Conservation (phyloP, 2,329 filamentous ascomycete species). For the Aspergillus sp. region DNA sequence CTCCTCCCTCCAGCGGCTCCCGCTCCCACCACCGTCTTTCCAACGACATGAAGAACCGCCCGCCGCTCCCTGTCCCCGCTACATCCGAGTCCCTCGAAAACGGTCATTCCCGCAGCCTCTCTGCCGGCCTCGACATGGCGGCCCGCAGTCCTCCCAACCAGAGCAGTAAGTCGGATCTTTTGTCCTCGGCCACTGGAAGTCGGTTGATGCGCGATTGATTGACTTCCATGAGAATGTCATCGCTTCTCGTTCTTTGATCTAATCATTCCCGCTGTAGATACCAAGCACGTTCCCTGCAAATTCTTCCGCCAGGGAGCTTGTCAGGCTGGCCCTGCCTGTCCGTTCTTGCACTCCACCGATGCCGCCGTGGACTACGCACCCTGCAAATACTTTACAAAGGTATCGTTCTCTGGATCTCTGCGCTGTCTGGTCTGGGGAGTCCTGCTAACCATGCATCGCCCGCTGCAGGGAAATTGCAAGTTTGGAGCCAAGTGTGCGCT, state of each 20-base stretch:
- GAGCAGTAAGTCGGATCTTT: constrained; percentile 29
- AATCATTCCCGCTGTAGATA: constrained; percentile 50
- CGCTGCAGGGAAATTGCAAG: constrained; percentile 83
- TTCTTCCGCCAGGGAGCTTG: constrained; percentile 96
- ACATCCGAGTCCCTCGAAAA: constrained; percentile 25
- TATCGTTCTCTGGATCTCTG: constrained; percentile 30
- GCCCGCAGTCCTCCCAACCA: constrained; percentile 39
- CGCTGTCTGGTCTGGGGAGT: constrained; percentile 1
- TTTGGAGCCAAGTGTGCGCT: constrained; percentile 97
- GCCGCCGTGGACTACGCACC: constrained; percentile 71
- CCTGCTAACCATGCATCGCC: neutral
- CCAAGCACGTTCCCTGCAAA: constrained; percentile 96
- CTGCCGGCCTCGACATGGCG: constrained; percentile 34
- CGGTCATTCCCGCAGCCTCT: constrained; percentile 34
- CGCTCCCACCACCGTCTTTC: constrained; percentile 19
- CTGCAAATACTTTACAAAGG: constrained; percentile 99
- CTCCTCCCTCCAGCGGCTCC: constrained; percentile 11
- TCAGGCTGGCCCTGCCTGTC: constrained; percentile 90
- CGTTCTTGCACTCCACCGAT: constrained; percentile 89
- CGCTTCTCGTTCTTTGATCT: neutral
- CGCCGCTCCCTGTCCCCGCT: constrained; percentile 31
- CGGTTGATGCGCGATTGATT: too few relatives aligned
- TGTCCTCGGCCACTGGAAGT: neutral
- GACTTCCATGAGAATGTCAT: too few relatives aligned
- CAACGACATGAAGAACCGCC: constrained; percentile 33